These are phyloP conservation scores for Ascoidea tarda DNA, from an alignment of 805 yeast species.

Conservation along the genomic window DNA sequence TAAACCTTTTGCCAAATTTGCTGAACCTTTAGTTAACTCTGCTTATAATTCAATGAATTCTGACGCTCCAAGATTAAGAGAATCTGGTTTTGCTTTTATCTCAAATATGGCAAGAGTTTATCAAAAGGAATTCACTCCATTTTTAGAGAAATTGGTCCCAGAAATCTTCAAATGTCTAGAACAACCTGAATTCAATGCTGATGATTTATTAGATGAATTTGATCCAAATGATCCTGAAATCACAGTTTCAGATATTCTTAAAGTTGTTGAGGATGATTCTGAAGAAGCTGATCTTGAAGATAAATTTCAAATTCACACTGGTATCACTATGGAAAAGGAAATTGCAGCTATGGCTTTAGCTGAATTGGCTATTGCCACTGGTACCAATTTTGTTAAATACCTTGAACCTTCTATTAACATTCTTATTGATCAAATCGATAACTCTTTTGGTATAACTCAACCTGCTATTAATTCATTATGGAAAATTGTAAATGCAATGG, in stretches of 20 bases:
- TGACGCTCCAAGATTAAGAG: slow-evolving; percentile 77
- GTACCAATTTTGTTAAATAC: slow-evolving; percentile 63
- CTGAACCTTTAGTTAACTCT: slow-evolving; percentile 79
- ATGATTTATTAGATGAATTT: slow-evolving; percentile 16
- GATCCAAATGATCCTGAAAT: slow-evolving; percentile 2
- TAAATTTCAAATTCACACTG: slow-evolving; percentile 79
- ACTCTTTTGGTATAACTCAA: slow-evolving; percentile 84
- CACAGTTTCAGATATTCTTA: neutral
- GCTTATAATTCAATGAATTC: slow-evolving; percentile 69
- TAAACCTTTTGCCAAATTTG: slow-evolving; percentile 71
- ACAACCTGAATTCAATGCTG: slow-evolving; percentile 69
- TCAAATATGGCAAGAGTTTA: slow-evolving; percentile 91
- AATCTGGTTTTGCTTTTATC: slow-evolving; percentile 87
- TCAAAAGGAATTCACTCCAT: slow-evolving; percentile 79
- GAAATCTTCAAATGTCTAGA: slow-evolving; percentile 70
- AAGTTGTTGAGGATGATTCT: slow-evolving; percentile 34
- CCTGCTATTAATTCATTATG: slow-evolving; percentile 73
- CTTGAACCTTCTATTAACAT: slow-evolving; percentile 56
- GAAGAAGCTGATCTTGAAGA: slow-evolving; percentile 42
- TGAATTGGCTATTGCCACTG: slow-evolving; percentile 81
- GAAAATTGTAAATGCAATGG: slow-evolving; percentile 67
- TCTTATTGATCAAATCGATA: slow-evolving; percentile 59
- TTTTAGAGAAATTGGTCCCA: slow-evolving; percentile 72
- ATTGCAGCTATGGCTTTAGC: slow-evolving; percentile 84
- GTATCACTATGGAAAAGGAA: slow-evolving; percentile 91